Evolutionary conservation across 2,329 filamentous ascomycete species (phyloP).

Genomic region (Coniosporium tulheliwenetii): DNA sequence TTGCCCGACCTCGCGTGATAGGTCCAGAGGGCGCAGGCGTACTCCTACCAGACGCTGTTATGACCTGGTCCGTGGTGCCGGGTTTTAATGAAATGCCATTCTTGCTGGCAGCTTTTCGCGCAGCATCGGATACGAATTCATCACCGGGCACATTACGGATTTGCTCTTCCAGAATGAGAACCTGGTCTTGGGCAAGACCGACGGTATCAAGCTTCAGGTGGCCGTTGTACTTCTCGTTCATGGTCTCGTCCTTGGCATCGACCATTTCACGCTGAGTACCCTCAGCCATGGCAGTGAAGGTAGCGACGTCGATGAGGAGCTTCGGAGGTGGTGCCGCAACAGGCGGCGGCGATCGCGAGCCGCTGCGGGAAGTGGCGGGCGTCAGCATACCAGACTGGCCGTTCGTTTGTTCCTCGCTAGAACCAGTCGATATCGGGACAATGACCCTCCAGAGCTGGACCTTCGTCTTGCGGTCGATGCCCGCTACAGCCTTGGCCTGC

Average conservation of each 20-base stretch:
- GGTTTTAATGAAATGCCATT: conserved; percentile 30
- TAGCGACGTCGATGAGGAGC: conserved; percentile 45
- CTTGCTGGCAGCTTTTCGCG: conserved; percentile 25
- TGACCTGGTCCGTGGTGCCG: conserved; percentile 22
- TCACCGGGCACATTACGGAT: conserved; percentile 37
- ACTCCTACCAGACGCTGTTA: conserved; percentile 41
- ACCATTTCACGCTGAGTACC: conserved; percentile 51
- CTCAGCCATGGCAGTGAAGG: conserved; percentile 46
- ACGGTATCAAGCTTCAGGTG: conserved; percentile 47
- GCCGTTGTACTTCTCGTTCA: conserved; percentile 65
- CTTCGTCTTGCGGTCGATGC: conserved; percentile 54
- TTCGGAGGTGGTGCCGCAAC: conserved; percentile 26
- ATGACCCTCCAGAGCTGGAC: conserved; percentile 62
- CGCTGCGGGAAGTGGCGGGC: conserved; percentile 27
- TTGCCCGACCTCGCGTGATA: conserved; percentile 56
- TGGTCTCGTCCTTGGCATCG: conserved; percentile 51
- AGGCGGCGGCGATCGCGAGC: conserved; percentile 26
- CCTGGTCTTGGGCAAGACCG: conserved; percentile 55
- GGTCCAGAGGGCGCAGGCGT: conserved; percentile 48
- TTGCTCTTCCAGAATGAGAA: conserved; percentile 73
- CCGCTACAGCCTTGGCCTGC: conserved; percentile 51
- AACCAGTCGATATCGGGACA: conserved; percentile 23
- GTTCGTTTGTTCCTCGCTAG: conserved; percentile 11
- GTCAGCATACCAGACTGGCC: conserved; percentile 22
- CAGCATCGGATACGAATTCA: conserved; percentile 38